phyloP scores from a whole-genome alignment of 139 green algal genomes.

The Asterochloris erici region DNA sequence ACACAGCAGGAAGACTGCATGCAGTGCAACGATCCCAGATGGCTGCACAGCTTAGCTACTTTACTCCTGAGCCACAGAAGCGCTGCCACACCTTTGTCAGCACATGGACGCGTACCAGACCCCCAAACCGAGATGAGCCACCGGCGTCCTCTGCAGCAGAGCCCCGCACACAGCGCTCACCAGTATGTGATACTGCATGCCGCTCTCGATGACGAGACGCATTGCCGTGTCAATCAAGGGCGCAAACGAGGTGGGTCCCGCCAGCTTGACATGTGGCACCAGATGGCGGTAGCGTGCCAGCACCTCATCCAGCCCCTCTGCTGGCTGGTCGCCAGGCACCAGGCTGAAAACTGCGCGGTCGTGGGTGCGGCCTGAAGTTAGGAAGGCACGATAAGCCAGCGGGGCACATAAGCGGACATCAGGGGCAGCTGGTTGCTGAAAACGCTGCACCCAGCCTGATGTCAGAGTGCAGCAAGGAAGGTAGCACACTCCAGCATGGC shows the following conservation, averaged over 20 bases:
- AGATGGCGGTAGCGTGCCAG: slow-evolving; percentile 27
- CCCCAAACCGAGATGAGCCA: no score
- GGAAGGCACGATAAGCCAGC: neutral
- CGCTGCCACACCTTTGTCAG: no score
- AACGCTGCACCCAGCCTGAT: neutral
- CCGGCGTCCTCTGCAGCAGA: no score
- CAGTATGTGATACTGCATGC: slow-evolving; percentile 60
- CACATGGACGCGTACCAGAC: no score
- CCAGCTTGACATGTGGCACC: slow-evolving; percentile 19
- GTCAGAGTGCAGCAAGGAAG: no score
- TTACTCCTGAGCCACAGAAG: no score
- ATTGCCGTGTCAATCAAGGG: slow-evolving; percentile 61
- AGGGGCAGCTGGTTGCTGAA: neutral
- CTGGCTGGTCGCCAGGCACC: slow-evolving; percentile 7
- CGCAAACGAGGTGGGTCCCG: slow-evolving; percentile 75
- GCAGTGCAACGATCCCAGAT: no score
- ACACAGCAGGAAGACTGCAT: no score
- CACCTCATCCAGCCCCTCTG: slow-evolving; percentile 25
- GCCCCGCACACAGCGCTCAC: neutral
- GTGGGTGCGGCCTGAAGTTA: neutral
- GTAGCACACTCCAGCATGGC: no score
- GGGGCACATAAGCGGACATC: neutral
- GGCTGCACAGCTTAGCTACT: no score
- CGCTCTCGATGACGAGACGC: slow-evolving; percentile 42
- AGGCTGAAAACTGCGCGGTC: slow-evolving; percentile 22